Evolutionary conservation across 2,329 filamentous ascomycete species (phyloP).

Genomic region (Colletotrichum australisinense): DNA sequence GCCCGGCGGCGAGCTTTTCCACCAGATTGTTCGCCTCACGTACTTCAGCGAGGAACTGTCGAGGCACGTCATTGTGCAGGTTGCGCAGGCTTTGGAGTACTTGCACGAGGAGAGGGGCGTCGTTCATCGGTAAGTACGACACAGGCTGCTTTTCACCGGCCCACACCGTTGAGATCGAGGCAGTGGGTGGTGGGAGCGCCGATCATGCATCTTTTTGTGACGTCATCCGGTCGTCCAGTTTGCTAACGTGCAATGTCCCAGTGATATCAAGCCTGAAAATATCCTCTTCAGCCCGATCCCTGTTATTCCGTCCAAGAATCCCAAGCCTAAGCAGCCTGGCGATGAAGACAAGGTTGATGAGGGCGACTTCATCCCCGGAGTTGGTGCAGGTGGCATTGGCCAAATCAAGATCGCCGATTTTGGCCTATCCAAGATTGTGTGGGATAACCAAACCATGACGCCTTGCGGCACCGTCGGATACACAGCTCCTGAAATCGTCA

Average conservation of each 20-base stretch:
- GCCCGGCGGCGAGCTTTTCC: conserved; percentile 95
- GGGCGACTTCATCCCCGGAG: conserved; percentile 86
- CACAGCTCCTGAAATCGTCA: conserved; percentile 97
- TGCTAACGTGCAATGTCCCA: conserved; percentile 49
- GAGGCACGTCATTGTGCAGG: conserved; percentile 92
- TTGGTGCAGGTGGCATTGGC: conserved; percentile 91
- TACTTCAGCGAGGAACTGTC: conserved; percentile 98
- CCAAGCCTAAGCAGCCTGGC: conserved; percentile 84
- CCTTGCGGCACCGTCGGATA: conserved; percentile 99
- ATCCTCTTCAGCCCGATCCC: conserved; percentile 91
- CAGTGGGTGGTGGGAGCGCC: background rate
- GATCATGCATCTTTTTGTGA: conserved; percentile 36
- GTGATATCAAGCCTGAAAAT: conserved; percentile 99
- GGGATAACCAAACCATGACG: conserved; percentile 98
- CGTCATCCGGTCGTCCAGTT: conserved; percentile 40
- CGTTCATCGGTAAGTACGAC: conserved; percentile 84
- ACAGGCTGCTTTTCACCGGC: background rate
- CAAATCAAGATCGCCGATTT: conserved; percentile 98
- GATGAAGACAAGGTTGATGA: conserved; percentile 98
- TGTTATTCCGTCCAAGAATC: conserved; percentile 81
- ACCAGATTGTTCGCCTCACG: conserved; percentile 96
- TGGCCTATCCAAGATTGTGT: conserved; percentile 96
- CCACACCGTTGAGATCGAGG: background rate
- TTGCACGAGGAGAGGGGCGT: conserved; percentile 95
- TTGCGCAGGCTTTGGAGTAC: conserved; percentile 94